Conservation (phyloP, 306 rosid genomes). For the Vigna radiata region DNA sequence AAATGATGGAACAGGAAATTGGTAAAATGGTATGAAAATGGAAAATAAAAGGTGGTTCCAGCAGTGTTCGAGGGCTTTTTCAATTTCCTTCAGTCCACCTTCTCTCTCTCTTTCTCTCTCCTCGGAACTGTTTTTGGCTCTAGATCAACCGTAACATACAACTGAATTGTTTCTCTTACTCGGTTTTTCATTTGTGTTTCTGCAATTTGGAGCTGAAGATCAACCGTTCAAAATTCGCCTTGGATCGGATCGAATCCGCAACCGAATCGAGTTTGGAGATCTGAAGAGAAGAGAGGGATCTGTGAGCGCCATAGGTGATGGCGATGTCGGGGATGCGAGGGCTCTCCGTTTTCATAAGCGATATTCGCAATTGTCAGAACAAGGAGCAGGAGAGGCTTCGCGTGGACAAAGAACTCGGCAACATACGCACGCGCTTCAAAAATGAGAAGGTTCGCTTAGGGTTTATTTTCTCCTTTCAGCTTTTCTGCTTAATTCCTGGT, state of each 20-base stretch:
- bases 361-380: slow-evolving; percentile 95
- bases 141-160: slow-evolving; percentile 51
- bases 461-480: slow-evolving; percentile 34
- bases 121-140: slow-evolving; percentile 46
- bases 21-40: slow-evolving; percentile 3
- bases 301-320: slow-evolving; percentile 56
- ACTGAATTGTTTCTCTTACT: slow-evolving; percentile 13
- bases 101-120: slow-evolving; percentile 38
- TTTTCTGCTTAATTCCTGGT: not conserved
- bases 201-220: slow-evolving; percentile 50
- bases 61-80: slow-evolving; percentile 60
- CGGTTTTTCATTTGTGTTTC: slow-evolving; percentile 9
- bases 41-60: slow-evolving; percentile 65
- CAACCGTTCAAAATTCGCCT: slow-evolving; percentile 32
- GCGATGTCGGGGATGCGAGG: slow-evolving; percentile 99
- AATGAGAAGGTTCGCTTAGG: slow-evolving; percentile 92
- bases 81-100: slow-evolving; percentile 71
- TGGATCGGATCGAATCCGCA: slow-evolving; percentile 53
- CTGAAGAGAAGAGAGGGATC: slow-evolving; percentile 66
- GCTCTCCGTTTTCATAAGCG: slow-evolving; percentile 97
- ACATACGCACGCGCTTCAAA: slow-evolving; percentile 95
- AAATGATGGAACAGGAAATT: slow-evolving; percentile 30
- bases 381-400: slow-evolving; percentile 98
- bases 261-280: slow-evolving; percentile 50
- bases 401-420: slow-evolving; percentile 99